Base-by-base conservation (phyloP, 495 filamentous ascomycete species). In the Aspergillus sparsus region DNA sequence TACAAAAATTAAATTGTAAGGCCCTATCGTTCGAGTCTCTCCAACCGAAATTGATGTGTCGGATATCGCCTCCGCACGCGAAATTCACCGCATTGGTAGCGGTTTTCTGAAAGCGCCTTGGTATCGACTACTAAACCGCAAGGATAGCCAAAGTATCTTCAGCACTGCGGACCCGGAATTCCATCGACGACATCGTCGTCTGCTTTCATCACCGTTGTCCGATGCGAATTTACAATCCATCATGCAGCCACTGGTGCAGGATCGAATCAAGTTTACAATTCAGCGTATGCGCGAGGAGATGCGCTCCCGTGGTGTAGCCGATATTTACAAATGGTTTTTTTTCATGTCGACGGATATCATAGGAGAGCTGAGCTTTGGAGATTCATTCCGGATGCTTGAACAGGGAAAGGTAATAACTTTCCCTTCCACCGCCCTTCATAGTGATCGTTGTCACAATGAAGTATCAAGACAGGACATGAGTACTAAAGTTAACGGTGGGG, bases 261-360 rank as follows among this genome's bases (percentile, higher is more conserved):
- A 53, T 2, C 62, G 64, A 5, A 61, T 80, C 7, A 36, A 67
- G 0, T 62, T 77, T 1, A 62, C 75, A 0, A 68, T 82, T 6
- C 16, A 68, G 1, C 63, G 66, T 15, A 78, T 82, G 10, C 41
- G 33, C 0, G 62, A 75, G 15, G 75, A 79, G 31, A 65, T 71
- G 37, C 46, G 68, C 27, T 61, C 32, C 0, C 58, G 73, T 0
- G 73, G 72, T 0, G 64, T 47, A 0, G 64, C 66, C 1, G 83
- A 87, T 67, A 67, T 87, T 0, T 75, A 76, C 53, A 80, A 82
- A 55, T 87, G 85, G 85, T 83, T 73, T 71, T 58, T 79, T 21
- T 83, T 83, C 50, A 78, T 87, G 79, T 71, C 81, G 10, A 80
- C 80, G 0, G 85, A 87, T 55, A 72, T 85, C 5, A 81, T 85